phyloP scores from a whole-genome alignment of 169 alveolate species.

The Plasmodium vinckei region DNA sequence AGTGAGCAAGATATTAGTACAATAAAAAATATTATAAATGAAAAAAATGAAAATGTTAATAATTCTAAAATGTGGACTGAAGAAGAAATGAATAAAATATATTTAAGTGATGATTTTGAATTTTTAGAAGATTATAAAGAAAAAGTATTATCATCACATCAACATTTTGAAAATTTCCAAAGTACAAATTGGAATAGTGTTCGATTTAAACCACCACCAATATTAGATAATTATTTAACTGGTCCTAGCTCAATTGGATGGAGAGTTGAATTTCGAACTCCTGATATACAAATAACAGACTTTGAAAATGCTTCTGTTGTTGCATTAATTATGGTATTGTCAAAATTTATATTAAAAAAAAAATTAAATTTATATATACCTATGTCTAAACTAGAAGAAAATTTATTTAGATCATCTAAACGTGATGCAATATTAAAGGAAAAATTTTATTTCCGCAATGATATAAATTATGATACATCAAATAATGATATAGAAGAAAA shows the following conservation, averaged over 20 bases:
- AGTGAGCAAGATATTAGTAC: slow-evolving; percentile 55
- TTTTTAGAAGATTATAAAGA: slow-evolving; percentile 75
- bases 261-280: slow-evolving; percentile 97
- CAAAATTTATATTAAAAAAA: slow-evolving; percentile 84
- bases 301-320: slow-evolving; percentile 94
- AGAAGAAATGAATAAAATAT: slow-evolving; percentile 3
- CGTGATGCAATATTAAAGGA: slow-evolving; percentile 88
- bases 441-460: slow-evolving; percentile 89
- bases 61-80: neutral
- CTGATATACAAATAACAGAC: slow-evolving; percentile 95
- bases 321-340: slow-evolving; percentile 83
- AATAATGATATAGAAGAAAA: slow-evolving; percentile 76
- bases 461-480: slow-evolving; percentile 76
- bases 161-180: slow-evolving; percentile 95
- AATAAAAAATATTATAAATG: slow-evolving; percentile 69
- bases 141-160: slow-evolving; percentile 64
- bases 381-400: slow-evolving; percentile 92
- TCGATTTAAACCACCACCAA: slow-evolving; percentile 97
- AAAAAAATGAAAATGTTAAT: slow-evolving; percentile 60
- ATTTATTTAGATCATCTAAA: slow-evolving; percentile 89
- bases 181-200: slow-evolving; percentile 98
- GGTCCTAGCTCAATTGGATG: slow-evolving; percentile 81
- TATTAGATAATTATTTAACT: slow-evolving; percentile 57
- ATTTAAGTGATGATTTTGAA: slow-evolving; percentile 34
- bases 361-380: slow-evolving; percentile 94